These are phyloP conservation scores for Nasturtium officinale DNA, from an alignment of 345 rosid genomes.

Conservation along the genomic window DNA sequence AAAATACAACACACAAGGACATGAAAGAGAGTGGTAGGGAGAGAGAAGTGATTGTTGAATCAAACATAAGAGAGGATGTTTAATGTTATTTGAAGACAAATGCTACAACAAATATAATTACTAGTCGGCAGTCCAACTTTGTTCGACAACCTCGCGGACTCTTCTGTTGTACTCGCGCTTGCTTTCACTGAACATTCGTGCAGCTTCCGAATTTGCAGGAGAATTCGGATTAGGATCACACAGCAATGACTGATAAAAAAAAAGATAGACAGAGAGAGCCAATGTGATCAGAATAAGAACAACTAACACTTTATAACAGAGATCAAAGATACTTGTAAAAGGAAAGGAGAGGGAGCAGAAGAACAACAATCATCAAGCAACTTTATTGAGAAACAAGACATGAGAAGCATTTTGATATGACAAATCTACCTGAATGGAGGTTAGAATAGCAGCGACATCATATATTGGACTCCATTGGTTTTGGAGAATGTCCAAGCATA, in stretches of 20 bases:
- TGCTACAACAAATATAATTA: conserved; percentile 25
- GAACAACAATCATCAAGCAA: neutral
- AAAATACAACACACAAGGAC: conserved; percentile 32
- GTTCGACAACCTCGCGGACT: conserved; percentile 86
- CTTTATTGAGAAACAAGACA: neutral
- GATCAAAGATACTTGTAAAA: neutral
- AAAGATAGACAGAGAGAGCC: neutral
- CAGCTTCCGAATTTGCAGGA: conserved; percentile 99
- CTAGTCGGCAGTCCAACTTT: conserved; percentile 93
- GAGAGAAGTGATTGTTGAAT: conserved; percentile 13
- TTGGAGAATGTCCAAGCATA: conserved; percentile 83
- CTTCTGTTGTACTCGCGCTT: conserved; percentile 92
- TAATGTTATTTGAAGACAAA: conserved; percentile 16
- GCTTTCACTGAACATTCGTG: conserved; percentile 92
- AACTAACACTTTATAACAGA: neutral
- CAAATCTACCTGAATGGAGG: conserved; percentile 69
- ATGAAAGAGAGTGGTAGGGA: conserved; percentile 1
- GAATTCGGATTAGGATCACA: conserved; percentile 97
- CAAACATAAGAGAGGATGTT: conserved; percentile 24
- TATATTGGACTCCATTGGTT: conserved; percentile 90
- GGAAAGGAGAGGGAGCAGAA: neutral
- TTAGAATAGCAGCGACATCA: conserved; percentile 83
- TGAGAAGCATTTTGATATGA: neutral
- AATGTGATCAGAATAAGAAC: conserved; percentile 3
- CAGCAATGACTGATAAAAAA: conserved; percentile 61